These are phyloP conservation scores for Termitomyces titanicus DNA, from an alignment of 768 basidiomycete species.

Conservation along the genomic window DNA sequence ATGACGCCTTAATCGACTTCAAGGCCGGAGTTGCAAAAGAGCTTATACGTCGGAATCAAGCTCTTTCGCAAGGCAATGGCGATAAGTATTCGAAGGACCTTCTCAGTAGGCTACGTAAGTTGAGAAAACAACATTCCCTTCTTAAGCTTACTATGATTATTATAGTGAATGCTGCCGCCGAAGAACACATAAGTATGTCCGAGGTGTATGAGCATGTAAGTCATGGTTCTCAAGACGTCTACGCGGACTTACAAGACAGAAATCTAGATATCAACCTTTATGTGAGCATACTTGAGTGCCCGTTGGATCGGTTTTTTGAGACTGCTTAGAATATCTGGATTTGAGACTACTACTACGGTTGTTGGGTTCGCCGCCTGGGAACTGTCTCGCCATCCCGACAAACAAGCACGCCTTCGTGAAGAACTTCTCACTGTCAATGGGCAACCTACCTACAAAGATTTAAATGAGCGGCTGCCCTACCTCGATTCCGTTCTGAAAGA, in stretches of 20 bases:
- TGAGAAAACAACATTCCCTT: neutral
- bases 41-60: neutral
- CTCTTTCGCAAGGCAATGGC: neutral
- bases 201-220: neutral
- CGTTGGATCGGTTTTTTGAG: neutral
- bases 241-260: neutral
- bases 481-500: neutral
- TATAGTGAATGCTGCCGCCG: neutral
- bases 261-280: neutral
- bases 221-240: neutral
- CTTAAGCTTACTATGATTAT: neutral
- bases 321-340: neutral
- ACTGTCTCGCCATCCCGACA: neutral
- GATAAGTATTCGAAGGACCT: neutral
- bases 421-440: neutral
- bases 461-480: neutral
- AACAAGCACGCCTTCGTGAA: neutral
- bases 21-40: neutral
- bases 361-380: neutral
- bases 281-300: neutral
- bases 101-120: neutral
- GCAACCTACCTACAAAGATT: neutral
- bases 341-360: neutral
- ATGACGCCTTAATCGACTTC: neutral
- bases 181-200: neutral